These are phyloP conservation scores for Chlorella sp. DNA, from an alignment of 139 green algal genomes.

Conservation along the genomic window DNA sequence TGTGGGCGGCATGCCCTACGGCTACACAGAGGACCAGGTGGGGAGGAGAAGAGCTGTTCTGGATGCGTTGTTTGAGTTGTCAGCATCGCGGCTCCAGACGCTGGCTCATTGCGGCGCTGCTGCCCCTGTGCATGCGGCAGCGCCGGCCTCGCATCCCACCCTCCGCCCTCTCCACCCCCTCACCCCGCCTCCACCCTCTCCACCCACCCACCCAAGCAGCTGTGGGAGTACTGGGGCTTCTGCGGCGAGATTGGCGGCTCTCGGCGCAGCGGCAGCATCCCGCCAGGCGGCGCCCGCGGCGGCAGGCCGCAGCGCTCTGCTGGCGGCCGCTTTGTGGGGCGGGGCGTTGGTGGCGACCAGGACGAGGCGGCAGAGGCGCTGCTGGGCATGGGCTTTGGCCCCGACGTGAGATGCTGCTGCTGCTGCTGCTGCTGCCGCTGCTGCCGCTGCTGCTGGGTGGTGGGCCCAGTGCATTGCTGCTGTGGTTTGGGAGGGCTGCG, in stretches of 20 bases:
- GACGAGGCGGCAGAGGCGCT: constrained; percentile 81
- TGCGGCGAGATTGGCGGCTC: constrained; percentile 75
- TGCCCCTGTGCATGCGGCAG: too few relatives aligned
- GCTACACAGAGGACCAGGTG: constrained; percentile 66
- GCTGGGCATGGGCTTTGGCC: constrained; percentile 66
- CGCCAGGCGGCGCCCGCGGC: neutral
- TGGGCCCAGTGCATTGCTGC: neutral
- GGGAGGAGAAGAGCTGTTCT: neutral
- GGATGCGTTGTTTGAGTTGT: too few relatives aligned
- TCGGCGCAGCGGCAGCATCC: too few relatives aligned
- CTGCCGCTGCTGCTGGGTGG: neutral
- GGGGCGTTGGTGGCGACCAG: constrained; percentile 35
- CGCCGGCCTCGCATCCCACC: too few relatives aligned
- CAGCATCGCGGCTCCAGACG: too few relatives aligned
- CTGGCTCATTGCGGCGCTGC: too few relatives aligned
- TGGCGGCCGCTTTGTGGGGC: constrained; percentile 4
- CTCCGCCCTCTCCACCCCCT: too few relatives aligned
- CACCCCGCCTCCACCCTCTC: neutral
- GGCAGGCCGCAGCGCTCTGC: constrained; percentile 21
- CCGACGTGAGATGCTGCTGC: constrained; percentile 25
- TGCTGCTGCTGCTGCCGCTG: neutral
- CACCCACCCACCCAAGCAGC: constrained; percentile 1
- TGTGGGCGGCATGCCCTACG: constrained; percentile 92
- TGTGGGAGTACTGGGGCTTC: constrained; percentile 85
- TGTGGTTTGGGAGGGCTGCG: neutral